Conservation (phyloP, 1,139 yeast species). For the Geotrichum phurueaensis region DNA sequence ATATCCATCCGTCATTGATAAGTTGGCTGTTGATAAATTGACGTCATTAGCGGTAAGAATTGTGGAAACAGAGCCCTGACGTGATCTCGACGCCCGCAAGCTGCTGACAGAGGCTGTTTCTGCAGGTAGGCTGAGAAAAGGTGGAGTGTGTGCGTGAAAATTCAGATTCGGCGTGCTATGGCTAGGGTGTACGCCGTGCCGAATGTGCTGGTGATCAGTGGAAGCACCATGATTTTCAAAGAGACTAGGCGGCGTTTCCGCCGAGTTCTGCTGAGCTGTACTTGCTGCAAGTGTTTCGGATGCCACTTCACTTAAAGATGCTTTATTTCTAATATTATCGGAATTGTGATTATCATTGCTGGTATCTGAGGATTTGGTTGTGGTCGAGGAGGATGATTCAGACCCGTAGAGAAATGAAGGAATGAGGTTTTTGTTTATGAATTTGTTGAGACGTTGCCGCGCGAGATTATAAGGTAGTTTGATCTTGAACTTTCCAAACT, state of each 20-base stretch:
- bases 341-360: constrained; percentile 12
- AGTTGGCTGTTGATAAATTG: neutral
- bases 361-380: neutral
- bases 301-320: neutral
- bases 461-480: constrained; percentile 15
- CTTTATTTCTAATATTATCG: neutral
- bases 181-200: neutral
- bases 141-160: neutral
- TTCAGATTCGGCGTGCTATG: constrained; percentile 9
- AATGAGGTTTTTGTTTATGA: constrained; percentile 20
- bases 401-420: constrained; percentile 20
- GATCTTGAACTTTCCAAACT: constrained; percentile 13
- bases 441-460: constrained; percentile 16
- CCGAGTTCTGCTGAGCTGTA: constrained; percentile 2
- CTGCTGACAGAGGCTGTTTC: constrained; percentile 13
- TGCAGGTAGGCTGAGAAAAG: constrained; percentile 3
- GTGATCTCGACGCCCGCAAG: constrained; percentile 6
- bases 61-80: constrained; percentile 13
- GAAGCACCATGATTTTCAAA: neutral
- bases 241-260: neutral
- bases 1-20: constrained; percentile 3
- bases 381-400: constrained; percentile 16
- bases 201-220: neutral
- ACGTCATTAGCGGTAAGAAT: constrained; percentile 1
- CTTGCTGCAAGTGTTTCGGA: neutral